These are phyloP conservation scores for Breynia disticha DNA, from an alignment of 441 rosid genomes.

Conservation along the genomic window DNA sequence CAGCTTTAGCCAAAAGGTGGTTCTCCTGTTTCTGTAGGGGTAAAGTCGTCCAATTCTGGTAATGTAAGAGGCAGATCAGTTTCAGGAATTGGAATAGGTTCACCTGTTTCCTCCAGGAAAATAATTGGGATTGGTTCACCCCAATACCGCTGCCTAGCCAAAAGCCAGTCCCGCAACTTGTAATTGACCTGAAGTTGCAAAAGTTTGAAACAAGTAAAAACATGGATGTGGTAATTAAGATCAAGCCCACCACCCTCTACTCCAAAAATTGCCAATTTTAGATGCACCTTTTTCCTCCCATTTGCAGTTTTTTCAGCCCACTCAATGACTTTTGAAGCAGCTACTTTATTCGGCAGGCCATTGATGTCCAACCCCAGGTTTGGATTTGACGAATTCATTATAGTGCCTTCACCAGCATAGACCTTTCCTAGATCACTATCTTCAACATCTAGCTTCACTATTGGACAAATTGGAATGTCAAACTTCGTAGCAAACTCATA, in stretches of 20 bases:
- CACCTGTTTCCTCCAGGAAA: constrained; percentile 58
- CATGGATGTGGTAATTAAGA: background rate
- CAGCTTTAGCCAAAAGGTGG: constrained; percentile 85
- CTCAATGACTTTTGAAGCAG: constrained; percentile 54
- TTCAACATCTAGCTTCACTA: constrained; percentile 46
- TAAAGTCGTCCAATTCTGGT: constrained; percentile 90
- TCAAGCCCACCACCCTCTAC: background rate
- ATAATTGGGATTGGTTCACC: constrained; percentile 95
- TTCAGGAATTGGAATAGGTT: constrained; percentile 62
- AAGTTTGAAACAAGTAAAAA: constrained; percentile 6
- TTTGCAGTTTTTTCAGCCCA: constrained; percentile 79
- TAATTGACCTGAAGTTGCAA: constrained; percentile 60
- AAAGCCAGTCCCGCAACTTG: constrained; percentile 97
- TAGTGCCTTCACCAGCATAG: constrained; percentile 53
- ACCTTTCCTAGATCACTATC: constrained; percentile 38
- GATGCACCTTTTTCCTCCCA: constrained; percentile 79
- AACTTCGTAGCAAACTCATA: constrained; percentile 74
- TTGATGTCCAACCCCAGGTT: constrained; percentile 65
- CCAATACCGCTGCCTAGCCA: constrained; percentile 99
- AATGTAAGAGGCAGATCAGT: constrained; percentile 74
- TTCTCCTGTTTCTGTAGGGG: constrained; percentile 91
- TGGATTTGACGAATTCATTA: constrained; percentile 54
- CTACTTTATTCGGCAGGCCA: constrained; percentile 61
- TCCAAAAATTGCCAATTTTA: background rate
- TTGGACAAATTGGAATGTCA: constrained; percentile 57